These are phyloP conservation scores for Sporisorium sorghi DNA, from an alignment of 1,284 basidiomycete genomes.

Conservation along the genomic window DNA sequence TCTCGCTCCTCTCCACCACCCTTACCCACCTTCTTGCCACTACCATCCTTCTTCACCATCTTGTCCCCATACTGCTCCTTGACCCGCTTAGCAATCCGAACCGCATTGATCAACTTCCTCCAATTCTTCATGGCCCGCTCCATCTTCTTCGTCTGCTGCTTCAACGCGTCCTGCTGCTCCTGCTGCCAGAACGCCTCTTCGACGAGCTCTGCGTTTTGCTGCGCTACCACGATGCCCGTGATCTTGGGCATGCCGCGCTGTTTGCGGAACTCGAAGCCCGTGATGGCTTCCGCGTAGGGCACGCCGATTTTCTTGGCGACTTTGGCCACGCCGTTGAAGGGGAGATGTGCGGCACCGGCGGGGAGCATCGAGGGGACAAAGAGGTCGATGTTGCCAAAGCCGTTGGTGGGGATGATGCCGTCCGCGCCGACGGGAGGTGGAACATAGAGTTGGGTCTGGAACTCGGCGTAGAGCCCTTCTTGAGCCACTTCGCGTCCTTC, in stretches of 20 bases:
- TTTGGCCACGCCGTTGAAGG: conserved; percentile 76
- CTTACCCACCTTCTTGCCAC: conserved; percentile 6
- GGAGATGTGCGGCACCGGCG: conserved; percentile 84
- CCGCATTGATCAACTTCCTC: conserved; percentile 85
- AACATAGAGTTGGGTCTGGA: conserved; percentile 88
- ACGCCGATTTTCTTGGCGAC: conserved; percentile 87
- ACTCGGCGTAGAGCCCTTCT: conserved; percentile 81
- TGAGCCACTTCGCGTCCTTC: conserved; percentile 70
- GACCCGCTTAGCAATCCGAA: conserved; percentile 84
- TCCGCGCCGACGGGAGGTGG: conserved; percentile 79
- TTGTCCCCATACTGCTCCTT: conserved; percentile 78
- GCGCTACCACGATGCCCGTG: conserved; percentile 86
- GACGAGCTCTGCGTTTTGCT: conserved; percentile 80
- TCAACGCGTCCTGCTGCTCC: conserved; percentile 81
- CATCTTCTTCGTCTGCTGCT: conserved; percentile 77
- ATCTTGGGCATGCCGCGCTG: conserved; percentile 85
- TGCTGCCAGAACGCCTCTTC: conserved; percentile 88
- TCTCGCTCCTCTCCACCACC: background rate
- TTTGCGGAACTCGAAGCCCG: conserved; percentile 95
- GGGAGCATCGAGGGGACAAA: conserved; percentile 97
- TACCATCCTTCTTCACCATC: conserved; percentile 18
- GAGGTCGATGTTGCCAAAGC: conserved; percentile 96
- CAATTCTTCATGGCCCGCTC: conserved; percentile 88
- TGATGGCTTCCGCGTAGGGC: conserved; percentile 92
- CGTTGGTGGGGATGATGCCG: conserved; percentile 93